Evolutionary conservation across 306 rosid genomes (phyloP), one percentile per base, ranked within the genome.

Genomic region (Lathyrus sativus): DNA sequence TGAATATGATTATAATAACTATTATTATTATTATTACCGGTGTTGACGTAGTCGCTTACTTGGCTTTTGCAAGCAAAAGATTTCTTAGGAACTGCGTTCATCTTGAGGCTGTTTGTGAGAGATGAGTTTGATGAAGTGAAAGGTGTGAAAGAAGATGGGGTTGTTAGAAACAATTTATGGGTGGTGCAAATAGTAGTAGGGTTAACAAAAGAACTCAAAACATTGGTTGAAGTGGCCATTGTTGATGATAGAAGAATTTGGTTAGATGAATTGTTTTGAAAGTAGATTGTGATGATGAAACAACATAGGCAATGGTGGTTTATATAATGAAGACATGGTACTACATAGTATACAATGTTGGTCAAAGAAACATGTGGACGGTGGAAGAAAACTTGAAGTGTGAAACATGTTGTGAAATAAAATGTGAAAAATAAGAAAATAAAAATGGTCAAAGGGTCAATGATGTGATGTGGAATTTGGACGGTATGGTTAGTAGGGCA

Each of bases 141-240:
- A 15, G 81, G 44, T 13, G 50, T 37, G 65, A 59, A 59, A 26
- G 72, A 0, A 38, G 74, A 42, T 26, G 76, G 70, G 49, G 79
- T 49, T 3, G 79, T 49, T 48, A 69, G 67, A 2, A 38, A 14
- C 12, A 77, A 69, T 66, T 38, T 72, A n/a, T 82, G 44, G 62
- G 42, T 77, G 63, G 42, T 77, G 57, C 45, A 1, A 38, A 0
- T 14, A 58, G 72, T 3, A 15, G 62, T 29, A 26, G 62, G 70
- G 33, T 68, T 82, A 8, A 57, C n/a, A 4, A 71, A 42, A 26
- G 79, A 60, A 59, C 66, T 70, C 29, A 82, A 42, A 75, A 78
- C 74, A 65, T 46, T 61, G 80, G 71, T 43, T 42, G 85, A 76
- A 67, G 51, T 70, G 11, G 84, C 86, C 89, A 87, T 86, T 8